These are phyloP conservation scores for Roridomyces roridus DNA, from an alignment of 768 basidiomycete genomes.

Conservation along the genomic window DNA sequence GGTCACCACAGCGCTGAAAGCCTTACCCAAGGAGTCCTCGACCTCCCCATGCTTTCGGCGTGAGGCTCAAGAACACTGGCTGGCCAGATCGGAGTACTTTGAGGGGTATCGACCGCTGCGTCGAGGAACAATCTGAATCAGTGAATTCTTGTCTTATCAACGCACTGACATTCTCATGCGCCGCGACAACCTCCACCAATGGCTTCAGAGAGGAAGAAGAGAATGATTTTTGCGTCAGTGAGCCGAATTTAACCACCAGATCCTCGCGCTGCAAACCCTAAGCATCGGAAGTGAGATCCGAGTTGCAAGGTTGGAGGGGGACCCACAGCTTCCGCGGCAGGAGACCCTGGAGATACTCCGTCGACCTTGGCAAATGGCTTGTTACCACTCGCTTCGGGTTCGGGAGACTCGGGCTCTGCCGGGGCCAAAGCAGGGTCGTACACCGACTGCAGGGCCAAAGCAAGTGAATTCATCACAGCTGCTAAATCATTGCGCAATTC, in stretches of 20 bases:
- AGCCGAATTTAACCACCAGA: slow-evolving; percentile 76
- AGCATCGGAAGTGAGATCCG: slow-evolving; percentile 4
- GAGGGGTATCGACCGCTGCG: slow-evolving; percentile 66
- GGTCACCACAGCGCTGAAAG: background rate
- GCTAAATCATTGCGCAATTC: slow-evolving; percentile 82
- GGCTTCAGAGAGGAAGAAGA: slow-evolving; percentile 63
- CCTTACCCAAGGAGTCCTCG: slow-evolving; percentile 83
- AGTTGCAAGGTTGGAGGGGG: background rate
- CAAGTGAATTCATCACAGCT: slow-evolving; percentile 69
- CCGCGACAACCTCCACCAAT: slow-evolving; percentile 74
- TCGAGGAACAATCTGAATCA: background rate
- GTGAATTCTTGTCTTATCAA: background rate
- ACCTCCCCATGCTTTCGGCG: slow-evolving; percentile 87
- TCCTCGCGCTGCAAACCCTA: slow-evolving; percentile 77
- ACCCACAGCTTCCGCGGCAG: slow-evolving; percentile 80
- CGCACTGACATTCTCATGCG: slow-evolving; percentile 75
- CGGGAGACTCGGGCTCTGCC: slow-evolving; percentile 25
- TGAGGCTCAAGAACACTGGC: slow-evolving; percentile 58
- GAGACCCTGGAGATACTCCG: slow-evolving; percentile 79
- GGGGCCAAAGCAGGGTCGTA: slow-evolving; percentile 55
- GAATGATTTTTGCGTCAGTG: slow-evolving; percentile 61
- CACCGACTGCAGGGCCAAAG: slow-evolving; percentile 69
- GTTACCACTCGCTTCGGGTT: slow-evolving; percentile 21
- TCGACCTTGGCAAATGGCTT: slow-evolving; percentile 83
- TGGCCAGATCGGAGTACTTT: slow-evolving; percentile 59